A percentile compares a stretch with the other conserved stretches of the same genome.
phyloP scores from a whole-genome alignment of 129 eudicot genomes.

The Flaveria trinervia region DNA sequence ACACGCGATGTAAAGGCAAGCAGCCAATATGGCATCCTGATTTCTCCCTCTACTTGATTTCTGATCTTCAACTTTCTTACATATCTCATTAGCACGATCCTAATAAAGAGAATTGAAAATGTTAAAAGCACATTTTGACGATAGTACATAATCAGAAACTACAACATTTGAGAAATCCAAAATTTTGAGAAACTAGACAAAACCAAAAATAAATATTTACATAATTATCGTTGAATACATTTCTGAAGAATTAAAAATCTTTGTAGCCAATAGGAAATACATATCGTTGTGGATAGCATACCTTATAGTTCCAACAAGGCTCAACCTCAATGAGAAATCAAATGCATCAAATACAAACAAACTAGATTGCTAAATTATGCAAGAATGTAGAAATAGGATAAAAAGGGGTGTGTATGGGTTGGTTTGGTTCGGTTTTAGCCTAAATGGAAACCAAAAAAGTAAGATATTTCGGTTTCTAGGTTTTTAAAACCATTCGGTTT shows the following conservation, averaged over 20 bases:
- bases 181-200: neutral
- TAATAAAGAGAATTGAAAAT: slow-evolving; percentile 11
- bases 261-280: slow-evolving; percentile 13
- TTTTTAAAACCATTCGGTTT: too few relatives aligned
- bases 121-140: neutral
- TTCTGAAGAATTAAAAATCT: neutral
- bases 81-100: slow-evolving; percentile 98
- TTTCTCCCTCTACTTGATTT: slow-evolving; percentile 85
- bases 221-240: neutral
- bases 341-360: slow-evolving; percentile 30
- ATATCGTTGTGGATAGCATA: slow-evolving; percentile 31
- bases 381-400: neutral
- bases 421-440: too few relatives aligned
- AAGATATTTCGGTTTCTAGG: too few relatives aligned
- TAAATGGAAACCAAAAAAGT: too few relatives aligned
- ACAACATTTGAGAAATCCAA: neutral
- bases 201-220: neutral
- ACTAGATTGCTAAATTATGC: neutral
- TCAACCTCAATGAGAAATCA: slow-evolving; percentile 56
- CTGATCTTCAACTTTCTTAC: slow-evolving; percentile 92
- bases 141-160: neutral
- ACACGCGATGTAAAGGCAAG: slow-evolving; percentile 88
- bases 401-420: too few relatives aligned
- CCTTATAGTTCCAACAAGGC: slow-evolving; percentile 95
- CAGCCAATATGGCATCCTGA: slow-evolving; percentile 86